These are phyloP conservation scores for Lecanosticta acicola DNA, from an alignment of 2,329 filamentous ascomycete species.

Conservation along the genomic window DNA sequence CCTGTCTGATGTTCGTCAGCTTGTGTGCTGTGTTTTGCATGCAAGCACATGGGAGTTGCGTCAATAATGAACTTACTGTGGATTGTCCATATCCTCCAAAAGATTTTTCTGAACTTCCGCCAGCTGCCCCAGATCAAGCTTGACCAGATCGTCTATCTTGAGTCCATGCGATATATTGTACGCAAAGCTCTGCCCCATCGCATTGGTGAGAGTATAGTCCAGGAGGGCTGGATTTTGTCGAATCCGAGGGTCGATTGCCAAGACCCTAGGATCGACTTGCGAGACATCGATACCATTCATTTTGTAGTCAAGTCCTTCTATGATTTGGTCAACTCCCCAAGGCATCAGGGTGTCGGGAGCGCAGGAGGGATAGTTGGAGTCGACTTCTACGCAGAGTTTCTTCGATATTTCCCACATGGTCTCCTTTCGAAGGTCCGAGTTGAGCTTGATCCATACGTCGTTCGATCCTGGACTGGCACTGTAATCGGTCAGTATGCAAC, in stretches of 20 bases:
- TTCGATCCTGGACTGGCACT: too few species aligned
- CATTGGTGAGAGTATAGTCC: not conserved
- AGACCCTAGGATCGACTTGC: not conserved
- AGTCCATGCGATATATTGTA: not conserved
- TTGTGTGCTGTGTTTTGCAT: too few species aligned
- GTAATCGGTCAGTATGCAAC: too few species aligned
- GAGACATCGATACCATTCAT: not conserved
- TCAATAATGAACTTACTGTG: too few species aligned
- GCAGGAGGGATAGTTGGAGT: too few species aligned
- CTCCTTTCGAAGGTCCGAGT: too few species aligned
- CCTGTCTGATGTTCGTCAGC: too few species aligned
- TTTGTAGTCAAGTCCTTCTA: conserved; percentile 48
- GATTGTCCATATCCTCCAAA: not conserved
- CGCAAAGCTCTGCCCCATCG: not conserved
- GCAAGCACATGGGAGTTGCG: too few species aligned
- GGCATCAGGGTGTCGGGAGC: conserved; percentile 39
- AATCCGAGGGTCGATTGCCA: not conserved
- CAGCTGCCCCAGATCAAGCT: not conserved
- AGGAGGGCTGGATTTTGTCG: not conserved
- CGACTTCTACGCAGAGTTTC: too few species aligned
- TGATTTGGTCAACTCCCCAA: conserved; percentile 58
- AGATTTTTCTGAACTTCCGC: not conserved
- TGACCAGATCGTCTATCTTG: not conserved
- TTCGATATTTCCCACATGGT: too few species aligned
- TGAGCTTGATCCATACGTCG: too few species aligned